phyloP scores from a whole-genome alignment of 2,329 filamentous ascomycete genomes.

The Chaetomium olivaceum region DNA sequence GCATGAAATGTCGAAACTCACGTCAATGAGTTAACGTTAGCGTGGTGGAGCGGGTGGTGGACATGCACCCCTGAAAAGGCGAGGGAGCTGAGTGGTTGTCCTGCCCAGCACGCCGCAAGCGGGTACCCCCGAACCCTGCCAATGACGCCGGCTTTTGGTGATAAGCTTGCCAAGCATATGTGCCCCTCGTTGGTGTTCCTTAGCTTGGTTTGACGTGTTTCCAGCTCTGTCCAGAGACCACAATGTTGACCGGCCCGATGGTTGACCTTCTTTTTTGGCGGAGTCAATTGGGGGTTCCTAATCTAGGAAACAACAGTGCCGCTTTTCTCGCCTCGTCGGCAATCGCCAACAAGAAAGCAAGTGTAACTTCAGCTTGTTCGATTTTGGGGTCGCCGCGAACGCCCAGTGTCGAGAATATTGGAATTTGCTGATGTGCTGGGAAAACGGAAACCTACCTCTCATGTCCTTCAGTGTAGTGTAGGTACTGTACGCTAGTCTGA shows the following conservation, averaged over 20 bases:
- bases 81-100: not conserved
- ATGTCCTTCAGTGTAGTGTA: not conserved
- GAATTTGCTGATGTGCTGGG: not conserved
- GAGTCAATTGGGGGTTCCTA: constrained; percentile 14
- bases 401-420: not conserved
- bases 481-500: not conserved
- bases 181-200: constrained; percentile 17
- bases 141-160: constrained; percentile 31
- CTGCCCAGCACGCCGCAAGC: not conserved
- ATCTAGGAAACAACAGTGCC: constrained; percentile 20
- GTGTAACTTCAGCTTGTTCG: not conserved
- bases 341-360: not conserved
- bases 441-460: not conserved
- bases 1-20: not conserved
- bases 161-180: constrained; percentile 23
- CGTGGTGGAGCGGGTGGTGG: not conserved
- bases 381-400: not conserved
- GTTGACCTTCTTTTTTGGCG: constrained; percentile 6
- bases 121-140: constrained; percentile 25
- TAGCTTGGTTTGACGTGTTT: constrained; percentile 19
- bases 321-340: not conserved
- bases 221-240: constrained; percentile 12
- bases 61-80: constrained; percentile 4
- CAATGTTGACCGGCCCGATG: constrained; percentile 20
- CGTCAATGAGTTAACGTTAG: not conserved